phyloP scores from a whole-genome alignment of 495 filamentous ascomycete species.

The Tuber magnatum region DNA sequence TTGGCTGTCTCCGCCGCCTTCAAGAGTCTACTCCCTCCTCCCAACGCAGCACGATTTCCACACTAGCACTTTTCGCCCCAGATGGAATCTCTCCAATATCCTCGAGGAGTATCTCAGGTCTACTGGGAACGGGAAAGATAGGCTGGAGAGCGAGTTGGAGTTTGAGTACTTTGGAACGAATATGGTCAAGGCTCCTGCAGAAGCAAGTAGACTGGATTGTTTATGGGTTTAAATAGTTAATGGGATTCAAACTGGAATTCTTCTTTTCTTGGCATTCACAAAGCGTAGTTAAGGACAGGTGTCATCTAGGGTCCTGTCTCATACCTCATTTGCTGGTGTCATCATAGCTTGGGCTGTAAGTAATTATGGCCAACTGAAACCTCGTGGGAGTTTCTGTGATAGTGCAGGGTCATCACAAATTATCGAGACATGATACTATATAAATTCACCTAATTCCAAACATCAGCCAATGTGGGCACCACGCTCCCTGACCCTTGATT shows the following conservation, averaged over 20 bases:
- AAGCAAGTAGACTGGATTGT: constrained; percentile 26
- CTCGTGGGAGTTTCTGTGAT: background rate
- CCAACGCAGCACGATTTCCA: background rate
- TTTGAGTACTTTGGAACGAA: constrained; percentile 38
- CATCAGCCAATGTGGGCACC: background rate
- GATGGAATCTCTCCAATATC: constrained; percentile 33
- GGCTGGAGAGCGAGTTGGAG: constrained; percentile 37
- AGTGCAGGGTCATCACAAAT: background rate
- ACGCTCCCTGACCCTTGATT: background rate
- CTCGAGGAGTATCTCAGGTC: constrained; percentile 40
- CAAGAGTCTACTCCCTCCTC: constrained; percentile 19
- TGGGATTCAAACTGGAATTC: constrained; percentile 10
- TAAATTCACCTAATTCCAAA: background rate
- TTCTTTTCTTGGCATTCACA: constrained; percentile 1
- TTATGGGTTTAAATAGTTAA: constrained; percentile 23
- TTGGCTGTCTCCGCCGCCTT: constrained; percentile 37
- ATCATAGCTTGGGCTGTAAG: background rate
- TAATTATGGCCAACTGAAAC: background rate
- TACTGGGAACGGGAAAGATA: constrained; percentile 28
- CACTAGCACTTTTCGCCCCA: background rate
- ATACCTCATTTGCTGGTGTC: background rate
- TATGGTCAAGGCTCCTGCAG: constrained; percentile 27
- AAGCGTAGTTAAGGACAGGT: background rate
- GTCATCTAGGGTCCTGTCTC: background rate
- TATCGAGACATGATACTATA: background rate